Evolutionary conservation across 2,329 filamentous ascomycete genomes (phyloP).

Genomic region (Cladophialophora bantiana): DNA sequence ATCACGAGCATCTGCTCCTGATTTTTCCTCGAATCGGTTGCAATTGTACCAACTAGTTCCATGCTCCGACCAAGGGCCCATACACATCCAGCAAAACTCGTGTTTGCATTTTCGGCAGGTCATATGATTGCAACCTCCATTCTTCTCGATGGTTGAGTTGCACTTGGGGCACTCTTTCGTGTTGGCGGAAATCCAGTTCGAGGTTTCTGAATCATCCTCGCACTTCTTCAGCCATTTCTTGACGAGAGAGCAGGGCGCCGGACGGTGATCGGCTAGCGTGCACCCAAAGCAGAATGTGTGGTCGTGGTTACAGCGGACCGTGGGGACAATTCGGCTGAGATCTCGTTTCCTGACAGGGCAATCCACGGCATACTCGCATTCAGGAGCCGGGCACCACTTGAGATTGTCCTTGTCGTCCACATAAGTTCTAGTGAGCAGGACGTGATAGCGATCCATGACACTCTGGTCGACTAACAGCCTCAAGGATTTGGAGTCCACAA

Average conservation of each 20-base stretch:
- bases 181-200: conserved; percentile 99
- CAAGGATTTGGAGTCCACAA: conserved; percentile 88
- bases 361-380: conserved; percentile 91
- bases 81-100: conserved; percentile 99
- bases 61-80: conserved; percentile 98
- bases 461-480: conserved; percentile 72
- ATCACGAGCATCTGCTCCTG: conserved; percentile 85
- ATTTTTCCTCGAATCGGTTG: conserved; percentile 96
- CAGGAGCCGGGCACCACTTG: conserved; percentile 98
- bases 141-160: conserved; percentile 98
- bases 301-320: conserved; percentile 83
- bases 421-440: conserved; percentile 89
- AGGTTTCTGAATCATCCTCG: conserved; percentile 96
- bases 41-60: conserved; percentile 99
- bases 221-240: conserved; percentile 98
- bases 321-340: conserved; percentile 82
- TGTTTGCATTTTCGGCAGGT: conserved; percentile 94
- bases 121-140: conserved; percentile 98
- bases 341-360: conserved; percentile 89
- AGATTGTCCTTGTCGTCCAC: conserved; percentile 95
- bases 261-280: conserved; percentile 86
- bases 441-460: conserved; percentile 73
- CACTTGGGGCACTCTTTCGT: conserved; percentile 98
- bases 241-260: conserved; percentile 86
- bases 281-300: conserved; percentile 96